Evolutionary conservation across 768 basidiomycete species (phyloP), one percentile per base, ranked within the genome.

Genomic region (Suillus fuscotomentosus): DNA sequence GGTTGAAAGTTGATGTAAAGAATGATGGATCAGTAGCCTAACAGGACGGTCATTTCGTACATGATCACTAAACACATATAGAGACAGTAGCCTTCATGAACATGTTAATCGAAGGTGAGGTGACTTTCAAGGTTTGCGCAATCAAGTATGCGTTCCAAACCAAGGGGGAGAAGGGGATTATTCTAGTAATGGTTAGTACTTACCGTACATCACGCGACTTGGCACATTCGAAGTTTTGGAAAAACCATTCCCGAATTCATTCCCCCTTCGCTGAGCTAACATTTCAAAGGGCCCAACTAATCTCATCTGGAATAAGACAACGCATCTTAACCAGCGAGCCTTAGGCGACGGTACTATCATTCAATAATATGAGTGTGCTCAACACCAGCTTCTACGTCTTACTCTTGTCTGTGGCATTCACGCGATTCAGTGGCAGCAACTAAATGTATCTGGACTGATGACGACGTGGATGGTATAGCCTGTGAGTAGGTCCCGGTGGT

Each of bases 401-500:
- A 51, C 24, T 31, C 9, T 31, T 31, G 48, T 50, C 8, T 17
- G 15, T 51, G 24, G 27, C 27, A 15, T 51, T 31, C 1, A 8
- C 15, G 15, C 50, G 6, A 51, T 14, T 50, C 48, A 14, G 48
- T 2, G 15, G 48, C 11, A 48, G 50, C 6, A 48, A 42, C 3
- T 48, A 5, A 1, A 1, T 13, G 5, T 0, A 0, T 2, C 31
- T 31, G 31, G 13, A 2, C 31, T 31, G 5, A 6, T 6, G 47
- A 22, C 22, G 11, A 22, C 2, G n/a, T 47, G n/a, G 47, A 47
- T 47, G 47, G 5, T 47, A 1, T 22, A 22, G 3, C 0, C 11
- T 47, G 5, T 22, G n/a, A 47, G 45, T 11, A 13, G 2, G n/a
- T 47, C 11, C 5, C 2, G n/a, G 11, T 10, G 20, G 22, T 14